Base-by-base conservation (phyloP, 2,329 filamentous ascomycete genomes). In the Colletotrichum tropicicola region DNA sequence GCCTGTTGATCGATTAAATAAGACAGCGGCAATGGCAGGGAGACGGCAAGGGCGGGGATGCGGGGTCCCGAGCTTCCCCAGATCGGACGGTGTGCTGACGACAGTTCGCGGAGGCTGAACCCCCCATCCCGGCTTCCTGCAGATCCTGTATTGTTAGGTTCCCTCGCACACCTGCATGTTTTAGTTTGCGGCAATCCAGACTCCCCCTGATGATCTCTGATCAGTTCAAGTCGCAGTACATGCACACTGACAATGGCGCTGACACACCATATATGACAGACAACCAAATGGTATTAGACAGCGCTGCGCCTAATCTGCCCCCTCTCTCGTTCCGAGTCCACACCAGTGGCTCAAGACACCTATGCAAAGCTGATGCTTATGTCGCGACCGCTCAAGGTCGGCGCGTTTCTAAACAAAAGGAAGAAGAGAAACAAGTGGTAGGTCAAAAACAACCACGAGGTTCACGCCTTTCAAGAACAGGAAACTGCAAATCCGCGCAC, bases 401-500 rank as follows among this genome's bases (percentile, higher is more conserved):
- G 43, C 15, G 57, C 52, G 23, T 49, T 44, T 64, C 32, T 64
- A 66, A 64, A 64, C 63, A 57, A 66, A 48, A 53, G 19, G 35
- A 58, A 56, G 17, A 51, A 54, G 28, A 23, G 19, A 45, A 39
- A 13, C 23, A 17, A n/a, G 47, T 21, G n/a, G n/a, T n/a, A n/a
- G n/a, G n/a, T n/a, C n/a, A n/a, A 27, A 39, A 32, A 12, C 28
- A 41, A 19, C 1, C 25, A 27, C 12, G 51, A 41, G 28, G 57
- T 51, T 57, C 62, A 62, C 57, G 62, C 49, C 54, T 62, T 19
- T 65, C 43, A 65, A 30, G 15, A 64, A 49, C 39, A 66, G 47
- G 15, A 65, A 64, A 64, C 30, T 53, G 53, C 59, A 58, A 53
- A 64, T 54, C 47, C 47, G 35, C 43, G 47, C 59, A 52, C 63